A percentile compares a stretch with the other conserved stretches of the same genome.
These are phyloP conservation scores for Symbiodinium natans DNA, from an alignment of 73 alveolate genomes.

Conservation along the genomic window DNA sequence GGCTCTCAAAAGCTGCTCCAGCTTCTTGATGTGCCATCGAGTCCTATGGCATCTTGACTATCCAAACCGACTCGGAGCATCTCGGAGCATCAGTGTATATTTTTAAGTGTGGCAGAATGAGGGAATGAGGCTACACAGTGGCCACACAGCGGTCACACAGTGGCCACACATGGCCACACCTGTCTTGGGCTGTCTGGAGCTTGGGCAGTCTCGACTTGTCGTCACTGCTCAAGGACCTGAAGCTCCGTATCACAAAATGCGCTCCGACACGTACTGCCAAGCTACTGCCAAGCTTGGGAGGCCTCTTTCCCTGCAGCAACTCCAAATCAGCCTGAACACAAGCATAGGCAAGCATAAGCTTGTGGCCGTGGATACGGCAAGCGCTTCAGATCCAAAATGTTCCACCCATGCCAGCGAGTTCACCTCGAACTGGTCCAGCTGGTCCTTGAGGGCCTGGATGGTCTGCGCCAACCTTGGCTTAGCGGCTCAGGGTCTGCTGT, in stretches of 20 bases:
- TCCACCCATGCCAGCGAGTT: too few species aligned
- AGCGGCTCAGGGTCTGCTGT: too few species aligned
- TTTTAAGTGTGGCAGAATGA: too few species aligned
- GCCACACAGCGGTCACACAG: too few species aligned
- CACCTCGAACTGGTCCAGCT: constrained; percentile 83
- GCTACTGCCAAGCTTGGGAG: background rate
- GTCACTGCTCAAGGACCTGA: constrained; percentile 23
- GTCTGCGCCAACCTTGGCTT: constrained; percentile 42
- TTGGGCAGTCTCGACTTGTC: constrained; percentile 39
- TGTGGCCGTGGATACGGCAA: too few species aligned
- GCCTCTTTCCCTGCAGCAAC: constrained; percentile 47
- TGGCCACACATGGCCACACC: background rate
- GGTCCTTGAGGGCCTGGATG: constrained; percentile 69
- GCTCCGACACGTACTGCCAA: background rate
- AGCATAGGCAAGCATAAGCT: background rate
- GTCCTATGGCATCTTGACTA: background rate
- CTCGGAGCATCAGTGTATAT: too few species aligned
- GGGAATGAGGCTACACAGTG: too few species aligned
- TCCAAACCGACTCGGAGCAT: too few species aligned
- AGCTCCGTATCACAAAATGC: background rate
- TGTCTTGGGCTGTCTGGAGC: constrained; percentile 69
- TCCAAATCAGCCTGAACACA: background rate
- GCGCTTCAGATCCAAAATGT: too few species aligned
- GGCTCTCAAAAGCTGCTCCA: constrained; percentile 58
- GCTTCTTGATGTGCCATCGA: constrained; percentile 88